A percentile compares a stretch with the other conserved stretches of the same genome.
phyloP scores from a whole-genome alignment of 2,329 filamentous ascomycete genomes.

The Pestalotiopsis sp. region DNA sequence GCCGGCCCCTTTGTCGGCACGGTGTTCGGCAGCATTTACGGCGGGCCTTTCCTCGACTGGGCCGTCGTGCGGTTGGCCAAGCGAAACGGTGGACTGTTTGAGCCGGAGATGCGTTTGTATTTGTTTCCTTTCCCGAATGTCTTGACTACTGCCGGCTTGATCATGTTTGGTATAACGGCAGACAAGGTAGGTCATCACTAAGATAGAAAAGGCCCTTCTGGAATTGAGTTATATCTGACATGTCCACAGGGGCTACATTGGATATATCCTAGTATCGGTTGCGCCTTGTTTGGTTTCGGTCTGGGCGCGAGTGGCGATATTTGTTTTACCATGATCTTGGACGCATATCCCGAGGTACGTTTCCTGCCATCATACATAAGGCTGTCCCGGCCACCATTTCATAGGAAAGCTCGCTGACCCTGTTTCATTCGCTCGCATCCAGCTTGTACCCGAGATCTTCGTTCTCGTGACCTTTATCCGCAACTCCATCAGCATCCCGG shows the following conservation, averaged over 20 bases:
- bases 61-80: conserved; percentile 36
- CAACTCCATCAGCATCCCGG: conserved; percentile 30
- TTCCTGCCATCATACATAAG: not conserved
- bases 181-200: conserved; percentile 28
- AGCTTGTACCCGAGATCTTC: conserved; percentile 27
- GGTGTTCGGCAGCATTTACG: conserved; percentile 39
- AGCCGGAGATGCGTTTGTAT: conserved; percentile 46
- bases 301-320: conserved; percentile 39
- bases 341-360: conserved; percentile 37
- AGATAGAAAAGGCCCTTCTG: not conserved
- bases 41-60: conserved; percentile 39
- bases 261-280: conserved; percentile 39
- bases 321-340: conserved; percentile 35
- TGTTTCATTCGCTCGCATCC: not conserved
- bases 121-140: conserved; percentile 25
- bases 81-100: conserved; percentile 42
- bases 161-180: conserved; percentile 40
- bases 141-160: conserved; percentile 35
- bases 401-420: not conserved
- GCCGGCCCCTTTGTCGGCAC: conserved; percentile 37
- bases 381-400: too few species aligned
- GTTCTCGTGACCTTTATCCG: conserved; percentile 31
- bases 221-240: not conserved
- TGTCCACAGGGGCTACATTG: conserved; percentile 42
- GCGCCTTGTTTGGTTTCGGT: conserved; percentile 38